Percentiles rank a stretch among this genome's conserved stretches.
These are phyloP conservation scores for Penicillium sp. DNA, from an alignment of 2,329 filamentous ascomycete species.

Conservation along the genomic window DNA sequence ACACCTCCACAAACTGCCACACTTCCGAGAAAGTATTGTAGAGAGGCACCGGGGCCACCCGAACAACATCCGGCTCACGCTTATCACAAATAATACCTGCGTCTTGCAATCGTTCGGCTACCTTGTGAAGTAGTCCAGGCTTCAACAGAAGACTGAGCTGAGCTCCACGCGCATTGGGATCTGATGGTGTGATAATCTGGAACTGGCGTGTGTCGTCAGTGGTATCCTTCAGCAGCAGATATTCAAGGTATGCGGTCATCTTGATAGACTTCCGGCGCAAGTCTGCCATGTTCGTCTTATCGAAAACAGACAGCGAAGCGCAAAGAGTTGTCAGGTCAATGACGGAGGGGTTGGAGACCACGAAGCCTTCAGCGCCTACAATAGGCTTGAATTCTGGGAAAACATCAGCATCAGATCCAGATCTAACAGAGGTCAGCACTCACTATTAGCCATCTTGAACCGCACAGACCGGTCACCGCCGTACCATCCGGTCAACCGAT, in stretches of 20 bases:
- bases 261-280: constrained; percentile 65
- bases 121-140: constrained; percentile 63
- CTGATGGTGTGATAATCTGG: constrained; percentile 62
- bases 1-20: constrained; percentile 48
- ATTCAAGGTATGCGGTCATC: constrained; percentile 70
- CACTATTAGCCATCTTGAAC: constrained; percentile 72
- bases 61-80: constrained; percentile 74
- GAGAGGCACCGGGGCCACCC: constrained; percentile 73
- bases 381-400: constrained; percentile 63
- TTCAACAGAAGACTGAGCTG: constrained; percentile 71
- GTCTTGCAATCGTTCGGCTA: constrained; percentile 61
- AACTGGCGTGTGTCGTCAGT: constrained; percentile 44
- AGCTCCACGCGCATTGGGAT: constrained; percentile 63
- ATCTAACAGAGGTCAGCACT: constrained; percentile 7
- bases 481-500: constrained; percentile 76
- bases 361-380: constrained; percentile 70
- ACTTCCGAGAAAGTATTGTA: constrained; percentile 78
- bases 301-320: constrained; percentile 67
- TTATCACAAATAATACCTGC: constrained; percentile 73
- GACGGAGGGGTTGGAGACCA: constrained; percentile 73
- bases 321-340: constrained; percentile 69
- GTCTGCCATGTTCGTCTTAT: constrained; percentile 61
- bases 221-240: constrained; percentile 49
- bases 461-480: constrained; percentile 68
- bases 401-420: constrained; percentile 1